These are phyloP conservation scores for Naganishia liquefaciens DNA, from an alignment of 1,284 basidiomycete genomes.

Conservation along the genomic window DNA sequence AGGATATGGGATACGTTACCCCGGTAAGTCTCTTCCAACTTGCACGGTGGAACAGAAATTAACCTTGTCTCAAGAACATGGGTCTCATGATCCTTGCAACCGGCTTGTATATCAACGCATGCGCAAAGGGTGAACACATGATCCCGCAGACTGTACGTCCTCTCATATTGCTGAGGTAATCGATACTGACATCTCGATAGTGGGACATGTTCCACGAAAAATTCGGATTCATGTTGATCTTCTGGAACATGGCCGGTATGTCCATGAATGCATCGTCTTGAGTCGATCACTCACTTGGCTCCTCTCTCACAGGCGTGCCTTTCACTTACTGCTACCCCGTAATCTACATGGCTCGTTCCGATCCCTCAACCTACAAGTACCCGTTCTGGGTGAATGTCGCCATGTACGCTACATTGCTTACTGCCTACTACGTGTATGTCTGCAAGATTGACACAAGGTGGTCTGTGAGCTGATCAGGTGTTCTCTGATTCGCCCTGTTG, in stretches of 20 bases:
- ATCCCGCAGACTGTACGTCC: constrained; percentile 79
- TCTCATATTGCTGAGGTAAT: not conserved
- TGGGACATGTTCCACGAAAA: constrained; percentile 99
- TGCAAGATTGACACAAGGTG: not conserved
- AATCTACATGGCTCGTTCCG: constrained; percentile 95
- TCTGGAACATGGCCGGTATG: constrained; percentile 95
- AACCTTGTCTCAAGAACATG: constrained; percentile 70
- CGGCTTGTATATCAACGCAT: constrained; percentile 95
- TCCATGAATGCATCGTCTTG: constrained; percentile 34
- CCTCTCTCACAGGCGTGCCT: constrained; percentile 56
- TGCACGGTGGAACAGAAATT: not conserved
- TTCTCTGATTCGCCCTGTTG: not conserved
- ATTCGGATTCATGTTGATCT: constrained; percentile 92
- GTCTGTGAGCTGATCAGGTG: not conserved
- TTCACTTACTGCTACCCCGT: constrained; percentile 92
- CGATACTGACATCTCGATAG: constrained; percentile 4
- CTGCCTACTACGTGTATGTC: constrained; percentile 79
- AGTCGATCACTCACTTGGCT: too few species aligned
- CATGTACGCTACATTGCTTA: constrained; percentile 64
- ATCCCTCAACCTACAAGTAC: constrained; percentile 84
- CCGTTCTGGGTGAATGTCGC: constrained; percentile 59
- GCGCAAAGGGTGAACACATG: constrained; percentile 90
- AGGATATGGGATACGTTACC: constrained; percentile 86
- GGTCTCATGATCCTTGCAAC: constrained; percentile 95
- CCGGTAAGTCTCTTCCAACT: constrained; percentile 59